Percentiles rank a stretch among this genome's conserved stretches.
Conservation (phyloP, 768 basidiomycete genomes). For the Termitomyces sp. region DNA sequence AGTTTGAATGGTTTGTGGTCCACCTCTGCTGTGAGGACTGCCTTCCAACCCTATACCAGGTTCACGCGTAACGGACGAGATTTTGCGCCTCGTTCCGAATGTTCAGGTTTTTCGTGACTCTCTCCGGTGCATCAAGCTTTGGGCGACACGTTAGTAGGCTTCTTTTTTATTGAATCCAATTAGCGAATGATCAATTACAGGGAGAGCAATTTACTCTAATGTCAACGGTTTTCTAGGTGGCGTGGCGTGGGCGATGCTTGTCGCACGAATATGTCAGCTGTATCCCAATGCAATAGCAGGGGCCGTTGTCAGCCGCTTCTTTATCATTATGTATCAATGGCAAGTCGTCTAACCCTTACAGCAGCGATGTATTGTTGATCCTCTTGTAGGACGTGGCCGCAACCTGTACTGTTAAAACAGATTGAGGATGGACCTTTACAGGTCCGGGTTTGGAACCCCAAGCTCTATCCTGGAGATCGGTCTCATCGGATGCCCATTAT, state of each 20-base stretch:
- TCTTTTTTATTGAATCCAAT: background rate
- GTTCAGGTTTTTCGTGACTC: conserved; percentile 93
- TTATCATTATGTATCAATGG: conserved; percentile 98
- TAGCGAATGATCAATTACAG: conserved; percentile 31
- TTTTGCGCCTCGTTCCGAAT: conserved; percentile 90
- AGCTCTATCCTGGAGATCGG: conserved; percentile 87
- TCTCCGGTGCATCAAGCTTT: conserved; percentile 92
- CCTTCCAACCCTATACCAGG: conserved; percentile 38
- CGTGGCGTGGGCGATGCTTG: conserved; percentile 97
- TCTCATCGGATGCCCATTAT: conserved; percentile 99
- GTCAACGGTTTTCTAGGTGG: conserved; percentile 97
- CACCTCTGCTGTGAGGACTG: background rate
- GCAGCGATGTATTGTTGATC: background rate
- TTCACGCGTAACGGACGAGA: conserved; percentile 93
- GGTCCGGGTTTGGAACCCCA: conserved; percentile 97
- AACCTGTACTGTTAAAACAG: conserved; percentile 94
- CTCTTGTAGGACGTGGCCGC: conserved; percentile 86
- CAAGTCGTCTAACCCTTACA: conserved; percentile 29
- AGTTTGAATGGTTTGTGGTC: conserved; percentile 75
- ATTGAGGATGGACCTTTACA: conserved; percentile 93
- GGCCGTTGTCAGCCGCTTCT: conserved; percentile 95
- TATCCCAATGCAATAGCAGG: conserved; percentile 95
- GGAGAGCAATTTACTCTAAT: conserved; percentile 95
- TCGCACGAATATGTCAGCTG: conserved; percentile 98
- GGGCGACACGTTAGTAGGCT: conserved; percentile 80